Evolutionary conservation across 2,329 filamentous ascomycete genomes (phyloP).

Genomic region (Apiospora phragmitis): DNA sequence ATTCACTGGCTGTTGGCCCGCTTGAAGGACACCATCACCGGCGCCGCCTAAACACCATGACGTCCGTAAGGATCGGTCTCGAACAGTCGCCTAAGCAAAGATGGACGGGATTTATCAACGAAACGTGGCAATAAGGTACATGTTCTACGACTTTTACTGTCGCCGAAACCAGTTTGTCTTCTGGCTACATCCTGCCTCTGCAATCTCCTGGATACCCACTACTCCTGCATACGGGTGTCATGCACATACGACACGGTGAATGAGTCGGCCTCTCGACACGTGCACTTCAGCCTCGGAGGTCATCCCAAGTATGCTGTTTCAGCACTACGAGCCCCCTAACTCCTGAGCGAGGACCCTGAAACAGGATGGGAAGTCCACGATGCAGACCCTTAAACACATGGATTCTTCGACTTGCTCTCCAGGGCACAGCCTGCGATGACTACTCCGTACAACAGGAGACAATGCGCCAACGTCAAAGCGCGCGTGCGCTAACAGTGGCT

Average conservation of each 20-base stretch:
- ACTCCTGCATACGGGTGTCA: background rate
- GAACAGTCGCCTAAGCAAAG: background rate
- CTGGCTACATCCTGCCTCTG: background rate
- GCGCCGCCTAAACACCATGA: background rate
- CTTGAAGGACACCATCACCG: background rate
- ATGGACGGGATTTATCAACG: background rate
- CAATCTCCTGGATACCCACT: background rate
- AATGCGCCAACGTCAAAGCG: conserved; percentile 5
- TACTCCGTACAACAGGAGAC: background rate
- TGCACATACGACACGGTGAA: background rate
- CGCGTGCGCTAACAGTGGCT: background rate
- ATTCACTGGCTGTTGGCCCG: background rate
- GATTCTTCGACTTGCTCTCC: background rate
- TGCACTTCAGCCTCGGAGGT: background rate
- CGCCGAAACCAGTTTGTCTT: background rate
- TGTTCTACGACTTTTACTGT: background rate
- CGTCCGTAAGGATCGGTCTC: background rate
- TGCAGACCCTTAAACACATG: background rate
- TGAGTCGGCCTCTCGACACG: background rate
- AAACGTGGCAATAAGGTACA: background rate
- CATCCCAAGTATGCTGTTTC: background rate
- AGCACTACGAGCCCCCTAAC: background rate
- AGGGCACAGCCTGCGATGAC: background rate
- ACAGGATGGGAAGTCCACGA: background rate
- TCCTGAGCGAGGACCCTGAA: background rate